Evolutionary conservation across 352 stramenopile species (phyloP), one percentile per base, ranked within the genome.

Genomic region (Phytopythium vexans): DNA sequence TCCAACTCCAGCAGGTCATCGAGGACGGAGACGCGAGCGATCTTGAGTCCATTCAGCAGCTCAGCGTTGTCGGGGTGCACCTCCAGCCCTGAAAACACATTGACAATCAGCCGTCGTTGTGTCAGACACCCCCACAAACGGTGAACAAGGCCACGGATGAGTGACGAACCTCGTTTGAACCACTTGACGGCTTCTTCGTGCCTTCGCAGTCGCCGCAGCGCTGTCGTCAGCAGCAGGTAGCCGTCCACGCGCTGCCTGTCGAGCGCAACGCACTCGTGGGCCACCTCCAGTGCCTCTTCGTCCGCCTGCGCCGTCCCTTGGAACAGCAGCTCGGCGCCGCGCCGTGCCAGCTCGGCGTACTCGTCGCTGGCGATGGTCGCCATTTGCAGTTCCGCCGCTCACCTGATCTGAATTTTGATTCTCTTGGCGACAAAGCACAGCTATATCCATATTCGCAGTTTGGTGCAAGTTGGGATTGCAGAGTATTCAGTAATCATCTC

Each of bases 21-120:
- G 0, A 89, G 47, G 16, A 89, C 81, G 32, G 64, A 67, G 27
- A 92, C 58, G 38, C 81, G 74, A 49, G 81, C 76, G 33, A 61
- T 55, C 54, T 69, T 76, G n/a, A 92, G 60, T 31, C 60, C 59
- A 0, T 31, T 47, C 43, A 77, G 60, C 9, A 92, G 65, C 55
- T 80, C 60, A 11, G 40, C 46, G 47, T 73, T 64, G 6, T 50
- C 57, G 16, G 74, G 70, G 49, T 86, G 49, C 14, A 70, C 14
- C 45, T 60, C 61, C 49, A 92, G 49, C n/a, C 78, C 77, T 88
- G 41, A 48, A 12, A 5, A 12, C 15, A 11, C 38, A 32, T 12
- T 31, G 12, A 33, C 21, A 27, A 27, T 27, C 21, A 27, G 21
- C 21, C 21, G 21, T 27, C 21, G 21, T 2, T 27, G 21, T 27